Evolutionary conservation across 2,329 filamentous ascomycete genomes (phyloP), one percentile per base, ranked within the genome.

Genomic region (Talaromyces piceae): DNA sequence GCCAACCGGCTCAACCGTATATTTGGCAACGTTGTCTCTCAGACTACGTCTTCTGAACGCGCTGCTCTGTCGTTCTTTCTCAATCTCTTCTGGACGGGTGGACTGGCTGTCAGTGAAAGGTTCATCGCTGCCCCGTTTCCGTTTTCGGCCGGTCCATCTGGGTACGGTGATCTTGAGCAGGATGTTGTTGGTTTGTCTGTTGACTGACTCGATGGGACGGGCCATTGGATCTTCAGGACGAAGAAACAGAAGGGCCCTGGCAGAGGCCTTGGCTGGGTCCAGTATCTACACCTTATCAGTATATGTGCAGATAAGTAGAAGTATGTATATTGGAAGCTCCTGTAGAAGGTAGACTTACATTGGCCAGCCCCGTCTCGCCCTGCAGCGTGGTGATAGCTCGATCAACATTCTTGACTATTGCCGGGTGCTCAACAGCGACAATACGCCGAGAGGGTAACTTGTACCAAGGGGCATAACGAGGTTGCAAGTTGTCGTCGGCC

Each of bases 101-200:
- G 72, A 62, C 4, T 68, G 30, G 47, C 74, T 69, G 3, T 75
- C 75, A 37, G 75, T 69, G 63, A 82, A 91, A 0, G 85, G 82
- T 4, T 77, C 84, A 50, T 83, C 66, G 4, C 82, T 82, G n/a
- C 88, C 90, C 59, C 84, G 78, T 71, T 91, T 95, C 53, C 91
- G 81, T 69, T 87, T 95, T 54, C 89, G 81, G 3, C 91, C 91
- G 2, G 90, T 96, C 51, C 88, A 77, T 67, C 84, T 93, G 0
- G 93, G 91, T 1, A 97, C 82, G 0, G 86, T 90, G 50, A 98
- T 78, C 65, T 90, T 91, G 49, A 98, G 76, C 18, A 97, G 77
- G 18, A 97, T 73, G 63, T 96, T 95, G 63, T 90, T 88, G 8
- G 88, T 87, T 18, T 80, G 72, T 27, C 84, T 80, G 63, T 85